Base-by-base conservation (phyloP, 805 yeast genomes). In the Candida ulmi region DNA sequence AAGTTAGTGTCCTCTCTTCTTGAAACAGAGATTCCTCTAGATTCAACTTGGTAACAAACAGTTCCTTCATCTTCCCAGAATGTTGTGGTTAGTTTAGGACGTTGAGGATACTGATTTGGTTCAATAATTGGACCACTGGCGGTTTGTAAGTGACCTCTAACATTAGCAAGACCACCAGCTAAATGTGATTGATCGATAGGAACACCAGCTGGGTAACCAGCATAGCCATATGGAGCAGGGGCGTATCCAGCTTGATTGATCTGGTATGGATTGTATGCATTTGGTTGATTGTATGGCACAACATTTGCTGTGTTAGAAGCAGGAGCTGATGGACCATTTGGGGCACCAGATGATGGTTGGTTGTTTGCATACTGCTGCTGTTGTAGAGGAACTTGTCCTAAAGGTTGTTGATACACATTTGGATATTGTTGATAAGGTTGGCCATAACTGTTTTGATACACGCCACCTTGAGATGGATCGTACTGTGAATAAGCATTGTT, bases 41-140 rank as follows among this genome's bases (percentile, higher is more conserved):
- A 80, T 44, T 80, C 86, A 36, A 80, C 86, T 57, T 80, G 87
- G 58, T 80, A 80, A 52, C 87, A 80, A 33, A 80, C 63, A 1
- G 87, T 80, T 49, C 76, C 77, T 51, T 80, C 86, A 54, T 80
- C 86, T 59, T 80, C 86, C 86, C 86, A 80, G 79, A 78, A 78
- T 11, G 84, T 79, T 18, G 86, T 80, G 34, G 85, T 79, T 41
- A 80, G 78, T 45, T 81, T 66, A 8, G 83, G 86, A 26, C 83
- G 63, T 37, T 67, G 58, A 3, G 57, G 62, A 11, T 47, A 33
- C 34, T 48, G 59, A 39, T 43, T 54, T n/a, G 55, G 54, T 38
- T 57, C 57, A 17, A 47, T 36, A 21, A 51, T 15, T 17, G 45
- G 46, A 2, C 52, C 47, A 33, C 44, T 55, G 1, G 47, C 33